Percentiles rank a stretch among this genome's conserved stretches.
Conservation (phyloP, 805 yeast genomes). For the Naumovozyma dairenensis region DNA sequence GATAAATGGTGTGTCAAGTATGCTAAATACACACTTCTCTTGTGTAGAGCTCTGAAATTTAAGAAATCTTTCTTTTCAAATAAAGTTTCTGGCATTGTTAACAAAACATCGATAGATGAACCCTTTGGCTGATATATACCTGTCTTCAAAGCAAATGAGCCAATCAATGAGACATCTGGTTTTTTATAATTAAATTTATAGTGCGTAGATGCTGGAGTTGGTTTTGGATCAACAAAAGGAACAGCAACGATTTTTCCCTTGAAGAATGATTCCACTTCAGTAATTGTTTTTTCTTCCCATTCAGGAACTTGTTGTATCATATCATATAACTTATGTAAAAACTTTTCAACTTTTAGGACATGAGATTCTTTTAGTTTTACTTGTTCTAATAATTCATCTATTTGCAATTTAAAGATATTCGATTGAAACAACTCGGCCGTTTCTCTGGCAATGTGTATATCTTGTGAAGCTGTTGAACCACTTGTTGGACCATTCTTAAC, state of each 20-base stretch:
- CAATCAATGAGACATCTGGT: conserved; percentile 74
- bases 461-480: conserved; percentile 45
- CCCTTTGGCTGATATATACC: conserved; percentile 59
- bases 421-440: conserved; percentile 92
- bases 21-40: conserved; percentile 80
- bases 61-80: conserved; percentile 83
- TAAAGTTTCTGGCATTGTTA: conserved; percentile 68
- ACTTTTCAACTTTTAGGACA: conserved; percentile 57
- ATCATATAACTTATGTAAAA: conserved; percentile 63
- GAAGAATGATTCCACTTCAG: conserved; percentile 50
- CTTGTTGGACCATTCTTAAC: conserved; percentile 7
- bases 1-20: conserved; percentile 60
- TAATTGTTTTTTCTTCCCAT: conserved; percentile 39
- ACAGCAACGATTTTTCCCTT: conserved; percentile 45
- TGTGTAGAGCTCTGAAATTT: conserved; percentile 83
- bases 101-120: conserved; percentile 63
- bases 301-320: conserved; percentile 57
- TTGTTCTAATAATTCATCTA: conserved; percentile 82
- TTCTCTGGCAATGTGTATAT: conserved; percentile 84
- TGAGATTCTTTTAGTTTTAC: conserved; percentile 63
- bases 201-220: conserved; percentile 46
- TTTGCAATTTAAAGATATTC: conserved; percentile 88
- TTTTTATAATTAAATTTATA: conserved; percentile 59
- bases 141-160: conserved; percentile 82
- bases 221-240: conserved; percentile 89